Evolutionary conservation across 805 yeast genomes (phyloP).

Genomic region (Kluyveromyces aestuarii): DNA sequence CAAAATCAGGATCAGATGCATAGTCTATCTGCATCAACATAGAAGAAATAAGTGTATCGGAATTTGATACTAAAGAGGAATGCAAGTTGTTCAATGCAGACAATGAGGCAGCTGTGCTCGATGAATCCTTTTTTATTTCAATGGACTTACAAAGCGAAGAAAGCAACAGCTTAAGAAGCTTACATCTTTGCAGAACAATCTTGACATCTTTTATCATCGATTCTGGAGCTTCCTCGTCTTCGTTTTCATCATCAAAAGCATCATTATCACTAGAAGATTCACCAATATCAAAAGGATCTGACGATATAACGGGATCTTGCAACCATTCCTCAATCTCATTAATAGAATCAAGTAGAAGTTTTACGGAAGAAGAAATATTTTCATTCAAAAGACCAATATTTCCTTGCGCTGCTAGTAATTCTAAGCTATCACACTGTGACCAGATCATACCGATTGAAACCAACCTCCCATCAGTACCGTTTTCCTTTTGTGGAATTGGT

Average conservation of each 20-base stretch:
- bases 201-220: slow-evolving; percentile 33
- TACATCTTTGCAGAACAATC: slow-evolving; percentile 36
- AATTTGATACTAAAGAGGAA: slow-evolving; percentile 32
- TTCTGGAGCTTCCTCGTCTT: slow-evolving; percentile 24
- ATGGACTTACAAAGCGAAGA: slow-evolving; percentile 51
- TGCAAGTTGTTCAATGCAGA: slow-evolving; percentile 41
- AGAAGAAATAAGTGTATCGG: slow-evolving; percentile 54
- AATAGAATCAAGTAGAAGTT: slow-evolving; percentile 51
- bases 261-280: slow-evolving; percentile 26
- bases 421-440: slow-evolving; percentile 51
- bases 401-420: slow-evolving; percentile 37
- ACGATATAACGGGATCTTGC: slow-evolving; percentile 43
- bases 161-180: slow-evolving; percentile 49
- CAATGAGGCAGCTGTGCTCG: slow-evolving; percentile 32
- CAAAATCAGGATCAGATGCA: slow-evolving; percentile 31
- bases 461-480: slow-evolving; percentile 36
- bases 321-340: slow-evolving; percentile 65
- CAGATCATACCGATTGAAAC: slow-evolving; percentile 60
- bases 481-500: slow-evolving; percentile 11
- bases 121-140: slow-evolving; percentile 17
- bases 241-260: slow-evolving; percentile 26
- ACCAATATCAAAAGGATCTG: slow-evolving; percentile 43
- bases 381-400: slow-evolving; percentile 43
- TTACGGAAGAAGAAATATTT: slow-evolving; percentile 29
- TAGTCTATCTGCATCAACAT: slow-evolving; percentile 34